Evolutionary conservation across 768 basidiomycete genomes (phyloP).

Genomic region (Collybiopsis confluens): DNA sequence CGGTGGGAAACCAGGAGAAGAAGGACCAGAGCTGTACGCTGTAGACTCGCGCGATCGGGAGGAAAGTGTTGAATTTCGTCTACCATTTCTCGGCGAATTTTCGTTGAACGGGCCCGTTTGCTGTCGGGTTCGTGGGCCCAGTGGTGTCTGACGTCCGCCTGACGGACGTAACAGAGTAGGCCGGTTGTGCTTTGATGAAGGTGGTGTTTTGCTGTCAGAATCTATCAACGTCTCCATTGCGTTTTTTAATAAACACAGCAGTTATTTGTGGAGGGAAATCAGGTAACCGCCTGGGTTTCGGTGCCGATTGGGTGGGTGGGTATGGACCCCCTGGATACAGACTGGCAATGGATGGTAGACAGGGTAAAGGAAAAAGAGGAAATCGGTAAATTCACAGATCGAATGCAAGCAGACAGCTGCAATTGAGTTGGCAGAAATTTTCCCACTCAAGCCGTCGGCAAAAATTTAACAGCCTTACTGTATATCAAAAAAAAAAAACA

Average conservation of each 20-base stretch:
- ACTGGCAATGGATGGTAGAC: too few relatives aligned
- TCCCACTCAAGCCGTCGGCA: too few relatives aligned
- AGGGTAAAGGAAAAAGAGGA: too few relatives aligned
- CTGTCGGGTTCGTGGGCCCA: slow-evolving; percentile 4
- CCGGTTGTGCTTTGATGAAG: slow-evolving; percentile 1
- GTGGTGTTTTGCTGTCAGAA: neutral
- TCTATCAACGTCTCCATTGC: slow-evolving; percentile 5
- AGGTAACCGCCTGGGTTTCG: neutral
- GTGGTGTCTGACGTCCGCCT: slow-evolving; percentile 1
- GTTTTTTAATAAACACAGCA: too few relatives aligned
- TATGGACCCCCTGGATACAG: too few relatives aligned
- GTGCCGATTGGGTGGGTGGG: too few relatives aligned
- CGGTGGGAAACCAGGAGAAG: slow-evolving; percentile 1
- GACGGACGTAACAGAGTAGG: neutral
- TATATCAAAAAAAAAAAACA: too few relatives aligned
- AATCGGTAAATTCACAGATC: too few relatives aligned
- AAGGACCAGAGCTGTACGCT: slow-evolving; percentile 6
- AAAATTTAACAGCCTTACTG: too few relatives aligned
- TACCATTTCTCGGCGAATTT: neutral
- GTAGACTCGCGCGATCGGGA: slow-evolving; percentile 5
- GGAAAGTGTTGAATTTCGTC: slow-evolving; percentile 4
- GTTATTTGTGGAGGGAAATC: neutral
- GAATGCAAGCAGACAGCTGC: too few relatives aligned
- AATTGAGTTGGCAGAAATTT: too few relatives aligned
- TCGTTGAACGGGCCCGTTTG: neutral